Evolutionary conservation across 2,329 filamentous ascomycete species (phyloP).

Genomic region (Aureobasidium namibiae): DNA sequence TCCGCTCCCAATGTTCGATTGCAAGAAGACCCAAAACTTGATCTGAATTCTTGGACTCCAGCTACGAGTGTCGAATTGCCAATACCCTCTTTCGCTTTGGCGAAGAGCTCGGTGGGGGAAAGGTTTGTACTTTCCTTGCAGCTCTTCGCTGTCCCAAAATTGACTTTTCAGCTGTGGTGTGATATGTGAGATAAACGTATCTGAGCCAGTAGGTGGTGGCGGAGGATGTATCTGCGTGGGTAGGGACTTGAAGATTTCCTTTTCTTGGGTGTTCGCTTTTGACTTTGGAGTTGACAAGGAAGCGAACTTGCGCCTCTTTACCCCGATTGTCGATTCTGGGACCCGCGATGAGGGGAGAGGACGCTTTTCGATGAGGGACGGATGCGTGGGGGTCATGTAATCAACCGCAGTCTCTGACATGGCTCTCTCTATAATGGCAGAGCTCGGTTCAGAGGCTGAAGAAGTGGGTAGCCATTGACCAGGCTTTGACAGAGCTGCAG

Average conservation of each 20-base stretch:
- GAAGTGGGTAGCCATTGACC: background rate
- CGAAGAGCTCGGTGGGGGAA: constrained; percentile 29
- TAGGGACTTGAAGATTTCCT: background rate
- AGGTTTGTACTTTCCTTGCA: background rate
- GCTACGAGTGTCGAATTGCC: constrained; percentile 53
- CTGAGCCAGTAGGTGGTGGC: constrained; percentile 17
- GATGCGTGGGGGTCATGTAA: background rate
- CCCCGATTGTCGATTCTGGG: background rate
- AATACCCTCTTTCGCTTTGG: constrained; percentile 67
- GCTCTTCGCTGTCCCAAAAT: constrained; percentile 17
- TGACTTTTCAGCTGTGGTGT: constrained; percentile 23
- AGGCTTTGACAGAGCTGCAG: background rate
- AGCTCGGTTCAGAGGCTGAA: background rate
- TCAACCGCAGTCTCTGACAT: background rate
- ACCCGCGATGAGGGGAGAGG: background rate
- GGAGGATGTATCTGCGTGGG: constrained; percentile 19
- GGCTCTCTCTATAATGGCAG: background rate
- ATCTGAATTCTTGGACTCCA: constrained; percentile 46
- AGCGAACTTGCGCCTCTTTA: background rate
- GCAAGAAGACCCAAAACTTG: constrained; percentile 55
- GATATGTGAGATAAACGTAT: constrained; percentile 22
- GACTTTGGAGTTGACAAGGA: background rate
- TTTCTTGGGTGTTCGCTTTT: background rate
- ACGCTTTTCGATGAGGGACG: background rate
- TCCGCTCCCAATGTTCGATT: constrained; percentile 51